Evolutionary conservation across 495 filamentous ascomycete genomes (phyloP), one percentile per base, ranked within the genome.

Genomic region (Podospora australis): DNA sequence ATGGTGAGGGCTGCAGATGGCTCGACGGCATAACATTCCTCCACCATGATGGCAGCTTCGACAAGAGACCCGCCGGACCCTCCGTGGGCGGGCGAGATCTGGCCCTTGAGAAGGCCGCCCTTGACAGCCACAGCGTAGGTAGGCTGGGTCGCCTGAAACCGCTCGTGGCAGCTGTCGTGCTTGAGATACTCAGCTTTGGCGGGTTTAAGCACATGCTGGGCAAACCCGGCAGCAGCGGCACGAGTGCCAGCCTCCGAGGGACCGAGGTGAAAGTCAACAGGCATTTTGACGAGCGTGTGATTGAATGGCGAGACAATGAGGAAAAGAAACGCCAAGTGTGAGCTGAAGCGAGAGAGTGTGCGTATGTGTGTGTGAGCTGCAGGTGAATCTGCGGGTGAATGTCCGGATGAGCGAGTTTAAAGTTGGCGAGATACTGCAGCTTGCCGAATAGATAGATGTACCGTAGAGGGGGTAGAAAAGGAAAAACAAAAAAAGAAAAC

Each of bases 1-100:
- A 81, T 73, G 2, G 75, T 78, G 16, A 78, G 51, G 4, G 70
- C 60, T 0, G 69, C 59, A 14, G 64, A 63, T 0, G 71, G 68
- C 49, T 81, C 76, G 14, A 75, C 66, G 4, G 67, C 53, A 48
- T 72, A 78, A 54, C 71, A 68, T 45, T 79, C 75, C 48, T 81
- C 77, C 6, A 74, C 69, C 35, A 78, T 32, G 51, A 80, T 70
- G 6, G 69, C 65, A 0, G 70, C 68, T 28, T 78, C 73, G 14
- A 74, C 34, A 6, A 79, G 64, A 13, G 54, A 63, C 0, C 62
- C 67, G 13, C 60, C 67, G 10, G 46, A 67, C 19, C 75, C 78
- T 40, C 74, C 75, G 21, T 71, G 64, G 14, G 57, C 30, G 6
- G 61, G 53, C 5, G 70, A 58, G 10, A 79, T 57, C 44, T 77